Percentiles rank a stretch among this genome's conserved stretches.
Evolutionary conservation across 768 basidiomycete species (phyloP).

Genomic region (Kwoniella mangroviensis): DNA sequence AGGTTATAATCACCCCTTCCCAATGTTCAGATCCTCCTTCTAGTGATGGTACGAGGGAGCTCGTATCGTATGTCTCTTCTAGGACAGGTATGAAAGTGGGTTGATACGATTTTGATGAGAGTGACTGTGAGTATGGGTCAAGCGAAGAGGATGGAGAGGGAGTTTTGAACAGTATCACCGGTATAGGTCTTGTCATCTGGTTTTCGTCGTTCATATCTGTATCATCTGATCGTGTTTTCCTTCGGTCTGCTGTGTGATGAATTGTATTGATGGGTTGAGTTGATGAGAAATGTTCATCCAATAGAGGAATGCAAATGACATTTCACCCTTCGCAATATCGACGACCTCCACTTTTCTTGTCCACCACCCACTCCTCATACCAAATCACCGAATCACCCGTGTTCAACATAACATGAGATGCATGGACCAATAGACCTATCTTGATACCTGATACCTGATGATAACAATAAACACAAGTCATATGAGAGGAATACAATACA

Average conservation of each 20-base stretch:
- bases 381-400: no score
- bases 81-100: constrained; percentile 17
- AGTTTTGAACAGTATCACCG: constrained; percentile 24
- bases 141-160: not conserved
- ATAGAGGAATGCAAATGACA: not conserved
- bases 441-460: not conserved
- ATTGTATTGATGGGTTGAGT: no score
- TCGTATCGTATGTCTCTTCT: constrained; percentile 14
- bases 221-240: not conserved
- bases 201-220: not conserved
- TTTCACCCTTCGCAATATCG: not conserved
- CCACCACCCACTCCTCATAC: constrained; percentile 9
- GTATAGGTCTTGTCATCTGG: not conserved
- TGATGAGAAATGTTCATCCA: no score
- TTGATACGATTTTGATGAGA: constrained; percentile 1
- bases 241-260: no score
- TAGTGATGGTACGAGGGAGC: constrained; percentile 2
- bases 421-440: not conserved
- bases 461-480: not conserved
- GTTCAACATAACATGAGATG: not conserved
- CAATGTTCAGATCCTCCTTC: not conserved
- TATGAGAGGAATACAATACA: not conserved
- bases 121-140: constrained; percentile 9
- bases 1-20: constrained; percentile 25
- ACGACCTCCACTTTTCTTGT: constrained; percentile 24